A percentile compares a stretch with the other conserved stretches of the same genome.
These are phyloP conservation scores for Cyphellophora europaea DNA, from an alignment of 2,329 filamentous ascomycete genomes.

Conservation along the genomic window DNA sequence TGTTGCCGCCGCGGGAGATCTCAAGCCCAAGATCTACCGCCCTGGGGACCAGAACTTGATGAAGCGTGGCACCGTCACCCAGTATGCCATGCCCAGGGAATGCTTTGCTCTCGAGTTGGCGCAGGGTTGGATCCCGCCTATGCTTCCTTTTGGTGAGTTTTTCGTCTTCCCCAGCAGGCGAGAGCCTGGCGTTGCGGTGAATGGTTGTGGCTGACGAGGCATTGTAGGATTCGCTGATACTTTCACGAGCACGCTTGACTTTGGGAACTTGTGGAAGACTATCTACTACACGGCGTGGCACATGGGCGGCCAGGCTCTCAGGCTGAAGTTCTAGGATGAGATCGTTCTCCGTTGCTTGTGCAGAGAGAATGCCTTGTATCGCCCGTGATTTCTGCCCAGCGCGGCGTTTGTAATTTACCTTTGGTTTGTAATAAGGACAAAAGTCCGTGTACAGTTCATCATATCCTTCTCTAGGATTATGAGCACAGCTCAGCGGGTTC, in stretches of 20 bases:
- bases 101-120: slow-evolving; percentile 81
- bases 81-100: slow-evolving; percentile 68
- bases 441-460: no score
- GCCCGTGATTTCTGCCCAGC: no score
- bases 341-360: no score
- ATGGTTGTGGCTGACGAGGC: no score
- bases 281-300: slow-evolving; percentile 61
- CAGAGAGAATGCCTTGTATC: no score
- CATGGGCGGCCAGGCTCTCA: slow-evolving; percentile 47
- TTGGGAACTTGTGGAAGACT: slow-evolving; percentile 78
- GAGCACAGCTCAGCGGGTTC: no score
- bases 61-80: slow-evolving; percentile 61
- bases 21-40: slow-evolving; percentile 60
- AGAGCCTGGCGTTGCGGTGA: no score
- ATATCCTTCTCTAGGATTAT: no score
- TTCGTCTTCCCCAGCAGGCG: no score
- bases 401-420: no score
- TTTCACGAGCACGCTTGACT: slow-evolving; percentile 70
- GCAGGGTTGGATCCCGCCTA: slow-evolving; percentile 81
- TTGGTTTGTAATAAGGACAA: no score
- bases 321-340: slow-evolving; percentile 1
- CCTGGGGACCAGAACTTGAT: slow-evolving; percentile 64
- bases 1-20: slow-evolving; percentile 62
- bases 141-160: slow-evolving; percentile 90
- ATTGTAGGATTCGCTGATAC: slow-evolving; percentile 77